Percentiles rank a stretch among this genome's conserved stretches.
Conservation (phyloP, 2,329 filamentous ascomycete genomes). For the Scedosporium apiospermum region DNA sequence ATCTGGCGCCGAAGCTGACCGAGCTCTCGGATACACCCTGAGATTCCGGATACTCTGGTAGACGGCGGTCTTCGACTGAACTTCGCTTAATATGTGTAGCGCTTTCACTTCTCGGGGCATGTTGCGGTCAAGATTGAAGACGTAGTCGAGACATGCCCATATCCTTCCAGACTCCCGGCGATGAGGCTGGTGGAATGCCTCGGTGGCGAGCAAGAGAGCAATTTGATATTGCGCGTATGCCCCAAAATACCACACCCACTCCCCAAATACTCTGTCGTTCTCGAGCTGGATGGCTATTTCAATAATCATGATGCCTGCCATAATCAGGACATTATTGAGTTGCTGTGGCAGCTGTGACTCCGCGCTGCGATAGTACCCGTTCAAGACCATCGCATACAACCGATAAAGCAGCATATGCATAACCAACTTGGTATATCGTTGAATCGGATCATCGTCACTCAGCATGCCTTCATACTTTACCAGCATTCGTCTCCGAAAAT, state of each 20-base stretch:
- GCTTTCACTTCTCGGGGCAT: conserved; percentile 47
- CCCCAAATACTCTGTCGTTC: conserved; percentile 32
- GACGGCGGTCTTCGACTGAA: conserved; percentile 42
- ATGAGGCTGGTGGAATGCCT: conserved; percentile 51
- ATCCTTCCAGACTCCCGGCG: conserved; percentile 53
- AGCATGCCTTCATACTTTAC: conserved; percentile 57
- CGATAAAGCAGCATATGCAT: conserved; percentile 55
- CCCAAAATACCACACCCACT: conserved; percentile 63
- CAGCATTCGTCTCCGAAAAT: conserved; percentile 54
- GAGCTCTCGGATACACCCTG: background rate
- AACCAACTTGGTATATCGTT: conserved; percentile 53
- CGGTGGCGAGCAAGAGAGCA: conserved; percentile 57
- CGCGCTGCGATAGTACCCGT: conserved; percentile 51
- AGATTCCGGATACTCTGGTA: conserved; percentile 39
- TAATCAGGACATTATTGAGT: conserved; percentile 53
- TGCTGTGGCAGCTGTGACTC: conserved; percentile 46
- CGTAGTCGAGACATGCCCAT: conserved; percentile 63
- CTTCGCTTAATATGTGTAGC: conserved; percentile 49
- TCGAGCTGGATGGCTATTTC: conserved; percentile 38
- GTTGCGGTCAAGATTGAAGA: conserved; percentile 51
- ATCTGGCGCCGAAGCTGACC: background rate
- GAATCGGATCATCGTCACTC: conserved; percentile 48
- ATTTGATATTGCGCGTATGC: conserved; percentile 66
- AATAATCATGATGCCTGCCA: conserved; percentile 44
- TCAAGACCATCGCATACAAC: conserved; percentile 57